These are phyloP conservation scores for Stenogyne calaminthoides DNA, from an alignment of 305 asterid genomes.

Conservation along the genomic window DNA sequence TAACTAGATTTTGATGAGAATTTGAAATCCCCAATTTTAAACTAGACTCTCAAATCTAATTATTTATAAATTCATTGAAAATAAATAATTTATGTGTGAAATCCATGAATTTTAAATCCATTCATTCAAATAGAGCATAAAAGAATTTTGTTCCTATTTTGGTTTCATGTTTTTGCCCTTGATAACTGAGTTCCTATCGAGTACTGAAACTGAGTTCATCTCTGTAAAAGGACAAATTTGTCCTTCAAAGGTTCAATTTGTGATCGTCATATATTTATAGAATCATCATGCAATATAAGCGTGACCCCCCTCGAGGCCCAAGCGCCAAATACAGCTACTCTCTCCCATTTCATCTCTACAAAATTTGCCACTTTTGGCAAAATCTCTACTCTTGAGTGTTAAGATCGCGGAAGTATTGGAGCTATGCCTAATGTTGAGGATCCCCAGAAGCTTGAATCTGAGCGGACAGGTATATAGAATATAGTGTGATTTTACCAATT, in stretches of 20 bases:
- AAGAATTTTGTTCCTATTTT: too few species aligned
- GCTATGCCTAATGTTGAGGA: background rate
- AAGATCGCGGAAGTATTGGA: background rate
- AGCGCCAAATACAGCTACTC: background rate
- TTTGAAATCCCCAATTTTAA: too few species aligned
- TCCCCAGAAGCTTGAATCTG: background rate
- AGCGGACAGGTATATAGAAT: background rate
- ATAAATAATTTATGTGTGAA: too few species aligned
- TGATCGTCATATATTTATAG: background rate
- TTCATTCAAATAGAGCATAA: too few species aligned
- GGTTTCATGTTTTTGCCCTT: too few species aligned
- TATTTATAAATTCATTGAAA: too few species aligned
- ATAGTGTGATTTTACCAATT: background rate
- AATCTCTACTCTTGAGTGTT: background rate
- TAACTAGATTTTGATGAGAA: too few species aligned
- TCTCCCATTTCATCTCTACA: background rate
- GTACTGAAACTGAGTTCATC: background rate
- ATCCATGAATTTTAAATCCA: too few species aligned
- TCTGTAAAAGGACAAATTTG: background rate
- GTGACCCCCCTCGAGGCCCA: background rate
- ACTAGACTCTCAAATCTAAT: too few species aligned
- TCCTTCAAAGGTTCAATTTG: background rate
- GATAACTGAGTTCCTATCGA: too few species aligned
- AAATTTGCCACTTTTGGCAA: background rate
- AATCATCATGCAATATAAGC: background rate